phyloP scores from a whole-genome alignment of 306 rosid genomes.

The Lablab purpureus region DNA sequence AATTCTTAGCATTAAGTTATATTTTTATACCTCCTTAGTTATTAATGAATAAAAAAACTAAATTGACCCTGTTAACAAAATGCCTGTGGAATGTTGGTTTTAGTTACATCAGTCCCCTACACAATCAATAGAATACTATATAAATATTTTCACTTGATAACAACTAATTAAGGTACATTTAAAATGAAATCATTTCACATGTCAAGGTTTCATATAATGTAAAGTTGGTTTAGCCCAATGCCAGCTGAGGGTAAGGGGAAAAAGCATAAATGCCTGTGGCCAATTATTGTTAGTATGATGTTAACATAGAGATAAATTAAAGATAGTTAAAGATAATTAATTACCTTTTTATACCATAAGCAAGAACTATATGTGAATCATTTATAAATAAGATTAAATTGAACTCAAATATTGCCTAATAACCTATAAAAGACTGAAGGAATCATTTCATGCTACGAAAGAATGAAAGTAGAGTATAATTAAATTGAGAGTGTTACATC shows the following conservation, averaged over 20 bases:
- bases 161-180: neutral
- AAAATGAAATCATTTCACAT: constrained; percentile 34
- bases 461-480: neutral
- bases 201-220: constrained; percentile 13
- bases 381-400: neutral
- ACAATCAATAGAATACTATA: neutral
- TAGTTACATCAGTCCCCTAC: neutral
- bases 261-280: neutral
- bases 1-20: neutral
- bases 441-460: constrained; percentile 6
- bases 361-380: neutral
- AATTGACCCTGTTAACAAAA: neutral
- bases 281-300: constrained; percentile 17
- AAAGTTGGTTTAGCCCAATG: constrained; percentile 4
- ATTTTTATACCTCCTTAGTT: neutral
- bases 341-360: neutral
- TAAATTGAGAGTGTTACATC: constrained; percentile 21
- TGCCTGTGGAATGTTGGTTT: neutral
- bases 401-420: neutral
- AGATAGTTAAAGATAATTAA: neutral
- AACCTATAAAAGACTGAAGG: neutral
- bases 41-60: neutral
- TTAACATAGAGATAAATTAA: neutral
- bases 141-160: neutral
- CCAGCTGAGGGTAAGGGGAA: neutral